These are phyloP conservation scores for Kalmusia sp. DNA, from an alignment of 2,329 filamentous ascomycete species.

Conservation along the genomic window DNA sequence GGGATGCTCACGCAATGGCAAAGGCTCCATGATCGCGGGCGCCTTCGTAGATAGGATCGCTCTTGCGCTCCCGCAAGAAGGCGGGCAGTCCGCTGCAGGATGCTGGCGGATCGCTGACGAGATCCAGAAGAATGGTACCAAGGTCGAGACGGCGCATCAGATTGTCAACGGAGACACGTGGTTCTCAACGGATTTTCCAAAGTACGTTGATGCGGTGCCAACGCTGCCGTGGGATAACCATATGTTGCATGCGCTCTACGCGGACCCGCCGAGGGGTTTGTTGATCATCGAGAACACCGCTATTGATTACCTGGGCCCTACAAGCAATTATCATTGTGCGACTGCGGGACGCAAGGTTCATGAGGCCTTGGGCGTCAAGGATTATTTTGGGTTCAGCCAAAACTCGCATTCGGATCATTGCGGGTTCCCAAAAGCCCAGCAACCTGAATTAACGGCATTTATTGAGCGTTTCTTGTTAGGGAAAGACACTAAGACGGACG, in stretches of 20 bases:
- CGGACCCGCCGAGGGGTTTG: slow-evolving; percentile 55
- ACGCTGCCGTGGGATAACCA: slow-evolving; percentile 63
- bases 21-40: slow-evolving; percentile 64
- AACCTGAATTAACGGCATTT: slow-evolving; percentile 51
- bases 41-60: slow-evolving; percentile 63
- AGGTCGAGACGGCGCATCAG: slow-evolving; percentile 63
- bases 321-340: slow-evolving; percentile 61
- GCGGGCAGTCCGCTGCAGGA: slow-evolving; percentile 62
- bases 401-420: slow-evolving; percentile 60
- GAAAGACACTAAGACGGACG: slow-evolving; percentile 16
- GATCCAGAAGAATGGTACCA: slow-evolving; percentile 55
- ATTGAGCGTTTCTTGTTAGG: slow-evolving; percentile 56
- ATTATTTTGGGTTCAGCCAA: slow-evolving; percentile 62
- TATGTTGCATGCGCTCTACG: slow-evolving; percentile 59
- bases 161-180: slow-evolving; percentile 66
- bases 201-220: slow-evolving; percentile 9
- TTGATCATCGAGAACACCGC: slow-evolving; percentile 60
- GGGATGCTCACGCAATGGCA: slow-evolving; percentile 67
- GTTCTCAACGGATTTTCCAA: slow-evolving; percentile 49
- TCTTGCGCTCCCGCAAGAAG: slow-evolving; percentile 66
- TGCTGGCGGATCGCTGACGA: slow-evolving; percentile 57
- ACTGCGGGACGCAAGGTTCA: slow-evolving; percentile 58
- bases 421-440: slow-evolving; percentile 53
- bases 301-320: slow-evolving; percentile 60
- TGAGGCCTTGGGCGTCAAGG: slow-evolving; percentile 56